A percentile compares a stretch with the other conserved stretches of the same genome.
Conservation (phyloP, 805 yeast species). For the Lipomyces lipofer region DNA sequence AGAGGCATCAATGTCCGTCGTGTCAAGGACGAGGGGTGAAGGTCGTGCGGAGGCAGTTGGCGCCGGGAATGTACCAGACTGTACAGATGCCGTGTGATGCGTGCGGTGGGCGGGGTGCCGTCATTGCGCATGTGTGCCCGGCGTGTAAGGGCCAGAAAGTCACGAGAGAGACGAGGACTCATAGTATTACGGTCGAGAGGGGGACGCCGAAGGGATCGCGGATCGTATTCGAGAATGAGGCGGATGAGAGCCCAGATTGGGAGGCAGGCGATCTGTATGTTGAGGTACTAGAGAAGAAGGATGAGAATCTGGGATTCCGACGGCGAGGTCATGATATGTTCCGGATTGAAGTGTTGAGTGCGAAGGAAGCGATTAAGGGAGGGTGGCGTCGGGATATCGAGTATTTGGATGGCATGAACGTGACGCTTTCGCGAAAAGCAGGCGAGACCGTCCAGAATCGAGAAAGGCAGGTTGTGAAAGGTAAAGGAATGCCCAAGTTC, state of each 20-base stretch:
- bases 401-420: conserved; percentile 61
- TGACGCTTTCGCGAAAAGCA: conserved; percentile 50
- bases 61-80: conserved; percentile 87
- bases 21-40: conserved; percentile 79
- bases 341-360: conserved; percentile 74
- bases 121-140: conserved; percentile 63
- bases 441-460: conserved; percentile 63
- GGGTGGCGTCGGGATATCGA: conserved; percentile 74
- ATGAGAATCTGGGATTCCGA: conserved; percentile 70
- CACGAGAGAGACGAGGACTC: conserved; percentile 53
- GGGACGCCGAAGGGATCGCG: conserved; percentile 67
- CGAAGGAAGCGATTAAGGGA: conserved; percentile 72
- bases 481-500: conserved; percentile 81
- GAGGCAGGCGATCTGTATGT: conserved; percentile 77
- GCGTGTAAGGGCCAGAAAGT: conserved; percentile 73
- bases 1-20: conserved; percentile 58
- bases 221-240: conserved; percentile 68
- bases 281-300: conserved; percentile 55
- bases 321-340: conserved; percentile 72
- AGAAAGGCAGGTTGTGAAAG: conserved; percentile 67
- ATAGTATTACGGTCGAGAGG: conserved; percentile 62
- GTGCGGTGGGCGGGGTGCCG: conserved; percentile 77
- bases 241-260: conserved; percentile 81
- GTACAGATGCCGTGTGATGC: conserved; percentile 75
- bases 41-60: conserved; percentile 69